phyloP scores from a whole-genome alignment of 2,329 filamentous ascomycete species.

The Fusarium mangiferae region DNA sequence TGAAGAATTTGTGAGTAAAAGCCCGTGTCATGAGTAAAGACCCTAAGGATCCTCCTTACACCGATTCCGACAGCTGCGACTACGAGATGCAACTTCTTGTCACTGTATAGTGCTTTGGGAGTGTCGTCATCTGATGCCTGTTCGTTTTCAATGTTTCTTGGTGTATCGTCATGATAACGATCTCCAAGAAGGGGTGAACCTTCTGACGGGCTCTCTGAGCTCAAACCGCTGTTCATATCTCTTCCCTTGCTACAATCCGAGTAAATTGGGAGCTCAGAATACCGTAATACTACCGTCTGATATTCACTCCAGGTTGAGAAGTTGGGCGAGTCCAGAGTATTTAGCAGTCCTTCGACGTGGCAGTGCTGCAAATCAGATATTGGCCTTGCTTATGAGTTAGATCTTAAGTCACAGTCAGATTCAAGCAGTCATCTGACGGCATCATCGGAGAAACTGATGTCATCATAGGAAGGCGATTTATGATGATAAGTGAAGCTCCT shows the following conservation, averaged over 20 bases:
- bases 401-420: conserved; percentile 24
- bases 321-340: not conserved
- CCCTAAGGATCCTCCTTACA: conserved; percentile 30
- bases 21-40: no score
- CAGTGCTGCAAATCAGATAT: not conserved
- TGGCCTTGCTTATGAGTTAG: conserved; percentile 3
- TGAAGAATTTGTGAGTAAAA: not conserved
- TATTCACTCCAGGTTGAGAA: not conserved
- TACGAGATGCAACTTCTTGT: conserved; percentile 52
- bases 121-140: not conserved
- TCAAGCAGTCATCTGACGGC: conserved; percentile 18
- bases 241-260: not conserved
- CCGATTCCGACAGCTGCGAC: conserved; percentile 54
- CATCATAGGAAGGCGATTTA: conserved; percentile 9
- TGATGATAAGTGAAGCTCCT: not conserved
- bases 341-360: not conserved
- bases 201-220: conserved; percentile 30
- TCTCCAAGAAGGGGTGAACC: conserved; percentile 44
- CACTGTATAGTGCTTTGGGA: conserved; percentile 5
- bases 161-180: not conserved
- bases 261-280: not conserved
- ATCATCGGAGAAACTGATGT: conserved; percentile 13
- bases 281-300: not conserved
- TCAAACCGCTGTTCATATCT: conserved; percentile 21
- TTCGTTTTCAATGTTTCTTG: conserved; percentile 28